Percentiles rank a stretch among this genome's conserved stretches.
Evolutionary conservation across 164 flowering plant species (phyloP).

Genomic region (Chimonanthus salicifolius): DNA sequence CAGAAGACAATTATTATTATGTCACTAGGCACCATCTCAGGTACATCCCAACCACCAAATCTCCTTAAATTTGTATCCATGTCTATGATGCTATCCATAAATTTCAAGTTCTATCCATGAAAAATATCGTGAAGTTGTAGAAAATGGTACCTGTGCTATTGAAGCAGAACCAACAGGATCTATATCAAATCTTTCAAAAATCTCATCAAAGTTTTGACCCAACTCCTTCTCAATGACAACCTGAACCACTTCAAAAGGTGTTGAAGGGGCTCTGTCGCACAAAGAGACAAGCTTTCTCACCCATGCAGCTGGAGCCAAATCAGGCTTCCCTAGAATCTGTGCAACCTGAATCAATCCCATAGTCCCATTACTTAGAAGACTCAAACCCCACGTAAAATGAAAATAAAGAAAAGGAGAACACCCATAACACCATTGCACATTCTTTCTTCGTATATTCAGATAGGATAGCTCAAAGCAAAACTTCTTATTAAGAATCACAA

Average conservation of each 20-base stretch:
- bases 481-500: background rate
- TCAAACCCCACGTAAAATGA: background rate
- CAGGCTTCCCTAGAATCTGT: constrained; percentile 94
- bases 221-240: constrained; percentile 68
- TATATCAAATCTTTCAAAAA: constrained; percentile 73
- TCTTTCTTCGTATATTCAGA: background rate
- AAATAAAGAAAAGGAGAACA: background rate
- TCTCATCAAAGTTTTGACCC: constrained; percentile 46
- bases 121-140: background rate
- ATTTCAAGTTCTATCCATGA: background rate
- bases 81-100: background rate
- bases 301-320: constrained; percentile 97
- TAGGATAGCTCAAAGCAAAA: background rate
- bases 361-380: background rate
- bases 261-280: constrained; percentile 87
- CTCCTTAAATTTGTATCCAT: background rate
- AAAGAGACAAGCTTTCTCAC: constrained; percentile 86
- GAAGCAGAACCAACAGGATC: constrained; percentile 95
- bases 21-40: background rate
- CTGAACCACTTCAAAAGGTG: constrained; percentile 56
- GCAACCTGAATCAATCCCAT: constrained; percentile 49
- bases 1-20: background rate
- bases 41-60: background rate
- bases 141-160: constrained; percentile 81
- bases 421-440: background rate